phyloP scores from a whole-genome alignment of 352 stramenopile species.

The Pythium dissimile region DNA sequence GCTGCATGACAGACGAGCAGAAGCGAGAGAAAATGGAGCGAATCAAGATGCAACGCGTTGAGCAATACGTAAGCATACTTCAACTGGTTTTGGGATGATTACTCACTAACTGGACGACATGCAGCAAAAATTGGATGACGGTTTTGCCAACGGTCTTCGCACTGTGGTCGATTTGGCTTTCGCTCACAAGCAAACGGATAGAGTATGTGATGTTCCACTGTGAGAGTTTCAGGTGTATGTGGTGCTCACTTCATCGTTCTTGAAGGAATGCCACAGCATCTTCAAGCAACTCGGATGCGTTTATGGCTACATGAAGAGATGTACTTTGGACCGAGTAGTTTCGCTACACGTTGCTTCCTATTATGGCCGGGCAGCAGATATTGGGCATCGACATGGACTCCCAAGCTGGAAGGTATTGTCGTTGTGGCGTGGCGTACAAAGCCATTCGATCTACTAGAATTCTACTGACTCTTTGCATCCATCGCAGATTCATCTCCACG shows the following conservation, averaged over 20 bases:
- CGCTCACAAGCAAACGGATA: conserved; percentile 33
- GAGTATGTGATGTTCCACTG: conserved; percentile 26
- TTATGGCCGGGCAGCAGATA: conserved; percentile 22
- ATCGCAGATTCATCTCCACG: conserved; percentile 27
- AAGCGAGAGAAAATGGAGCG: conserved; percentile 45
- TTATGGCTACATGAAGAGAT: conserved; percentile 78
- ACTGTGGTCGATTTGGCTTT: conserved; percentile 74
- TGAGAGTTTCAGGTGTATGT: background rate
- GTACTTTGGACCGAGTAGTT: conserved; percentile 51
- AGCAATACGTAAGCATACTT: conserved; percentile 60
- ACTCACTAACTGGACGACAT: background rate
- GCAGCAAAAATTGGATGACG: conserved; percentile 73
- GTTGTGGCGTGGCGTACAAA: background rate
- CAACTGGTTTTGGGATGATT: background rate
- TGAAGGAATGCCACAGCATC: conserved; percentile 70
- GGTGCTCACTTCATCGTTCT: background rate
- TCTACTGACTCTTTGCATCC: no score
- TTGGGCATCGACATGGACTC: conserved; percentile 43
- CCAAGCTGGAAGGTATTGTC: conserved; percentile 55
- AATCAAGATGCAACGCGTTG: conserved; percentile 69
- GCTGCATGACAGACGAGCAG: conserved; percentile 37
- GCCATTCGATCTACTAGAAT: no score
- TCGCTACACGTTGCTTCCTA: conserved; percentile 61
- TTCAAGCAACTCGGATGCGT: conserved; percentile 77
- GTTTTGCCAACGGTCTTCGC: conserved; percentile 33